Conservation (phyloP, 2,329 filamentous ascomycete genomes). For the Claviceps quebecensis region DNA sequence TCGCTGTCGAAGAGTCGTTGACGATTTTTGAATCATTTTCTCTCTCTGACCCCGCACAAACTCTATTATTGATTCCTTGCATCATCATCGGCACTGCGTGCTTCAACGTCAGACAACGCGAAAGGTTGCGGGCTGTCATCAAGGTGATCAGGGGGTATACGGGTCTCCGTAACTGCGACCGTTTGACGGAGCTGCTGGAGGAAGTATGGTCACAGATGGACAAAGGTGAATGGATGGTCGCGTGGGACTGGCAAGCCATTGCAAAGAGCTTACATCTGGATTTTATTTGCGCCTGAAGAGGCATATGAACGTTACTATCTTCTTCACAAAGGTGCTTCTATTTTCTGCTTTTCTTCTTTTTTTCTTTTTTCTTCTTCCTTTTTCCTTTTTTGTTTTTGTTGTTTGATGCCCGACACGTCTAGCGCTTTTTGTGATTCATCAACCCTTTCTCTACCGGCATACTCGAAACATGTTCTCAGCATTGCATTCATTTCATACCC, state of each 20-base stretch:
- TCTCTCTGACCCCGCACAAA: conserved; percentile 43
- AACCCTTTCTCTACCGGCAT: neutral
- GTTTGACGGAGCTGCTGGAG: conserved; percentile 38
- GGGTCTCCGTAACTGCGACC: conserved; percentile 43
- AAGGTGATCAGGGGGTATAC: conserved; percentile 42
- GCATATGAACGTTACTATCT: neutral
- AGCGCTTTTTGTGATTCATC: neutral
- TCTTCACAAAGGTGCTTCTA: neutral
- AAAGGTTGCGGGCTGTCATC: conserved; percentile 36
- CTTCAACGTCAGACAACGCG: conserved; percentile 37
- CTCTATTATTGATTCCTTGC: conserved; percentile 44
- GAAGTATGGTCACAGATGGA: conserved; percentile 48
- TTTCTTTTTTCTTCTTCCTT: too few species aligned
- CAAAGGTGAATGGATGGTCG: conserved; percentile 38
- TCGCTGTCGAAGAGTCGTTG: conserved; percentile 43
- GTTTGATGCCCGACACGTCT: neutral
- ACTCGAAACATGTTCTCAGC: neutral
- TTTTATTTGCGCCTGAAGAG: conserved; percentile 34
- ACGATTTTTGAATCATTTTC: conserved; percentile 39
- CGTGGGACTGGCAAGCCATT: conserved; percentile 52
- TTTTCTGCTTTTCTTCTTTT: neutral
- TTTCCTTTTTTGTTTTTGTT: neutral
- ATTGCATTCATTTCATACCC: neutral
- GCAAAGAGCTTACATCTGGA: conserved; percentile 39
- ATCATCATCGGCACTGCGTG: conserved; percentile 47